Conservation (phyloP, 2,329 filamentous ascomycete species). For the Nemania bipapillata region DNA sequence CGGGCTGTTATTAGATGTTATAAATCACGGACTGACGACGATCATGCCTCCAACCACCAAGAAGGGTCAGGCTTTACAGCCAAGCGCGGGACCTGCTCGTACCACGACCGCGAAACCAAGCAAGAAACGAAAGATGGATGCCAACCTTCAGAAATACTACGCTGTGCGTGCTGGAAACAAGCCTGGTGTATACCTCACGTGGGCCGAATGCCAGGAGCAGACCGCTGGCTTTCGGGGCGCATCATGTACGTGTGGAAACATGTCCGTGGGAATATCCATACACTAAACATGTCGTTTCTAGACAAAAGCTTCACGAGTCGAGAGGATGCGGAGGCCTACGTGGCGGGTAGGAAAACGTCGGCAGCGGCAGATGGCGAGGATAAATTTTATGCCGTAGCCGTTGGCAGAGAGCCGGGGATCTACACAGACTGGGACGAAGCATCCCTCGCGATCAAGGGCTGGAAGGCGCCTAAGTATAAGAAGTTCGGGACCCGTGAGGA, state of each 20-base stretch:
- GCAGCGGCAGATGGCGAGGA: constrained; percentile 55
- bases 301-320: constrained; percentile 81
- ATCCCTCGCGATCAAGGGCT: constrained; percentile 77
- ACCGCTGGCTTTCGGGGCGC: constrained; percentile 72
- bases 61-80: constrained; percentile 36
- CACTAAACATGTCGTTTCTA: constrained; percentile 52
- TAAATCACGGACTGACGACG: constrained; percentile 33
- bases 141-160: constrained; percentile 67
- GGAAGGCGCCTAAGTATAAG: constrained; percentile 75
- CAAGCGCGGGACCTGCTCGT: constrained; percentile 8
- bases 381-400: constrained; percentile 70
- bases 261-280: neutral
- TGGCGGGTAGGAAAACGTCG: constrained; percentile 68
- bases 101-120: constrained; percentile 38
- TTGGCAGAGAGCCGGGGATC: constrained; percentile 68
- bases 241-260: constrained; percentile 67
- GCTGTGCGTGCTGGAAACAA: constrained; percentile 67
- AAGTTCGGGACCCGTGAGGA: constrained; percentile 75
- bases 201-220: constrained; percentile 70
- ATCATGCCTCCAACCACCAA: constrained; percentile 44
- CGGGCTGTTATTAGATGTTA: constrained; percentile 25
- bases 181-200: constrained; percentile 71
- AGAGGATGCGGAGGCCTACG: constrained; percentile 82
- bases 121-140: constrained; percentile 63
- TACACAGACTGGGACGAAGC: constrained; percentile 75